A percentile compares a stretch with the other conserved stretches of the same genome.
Evolutionary conservation across 164 flowering plant genomes (phyloP).

Genomic region (Tinospora cordifolia): DNA sequence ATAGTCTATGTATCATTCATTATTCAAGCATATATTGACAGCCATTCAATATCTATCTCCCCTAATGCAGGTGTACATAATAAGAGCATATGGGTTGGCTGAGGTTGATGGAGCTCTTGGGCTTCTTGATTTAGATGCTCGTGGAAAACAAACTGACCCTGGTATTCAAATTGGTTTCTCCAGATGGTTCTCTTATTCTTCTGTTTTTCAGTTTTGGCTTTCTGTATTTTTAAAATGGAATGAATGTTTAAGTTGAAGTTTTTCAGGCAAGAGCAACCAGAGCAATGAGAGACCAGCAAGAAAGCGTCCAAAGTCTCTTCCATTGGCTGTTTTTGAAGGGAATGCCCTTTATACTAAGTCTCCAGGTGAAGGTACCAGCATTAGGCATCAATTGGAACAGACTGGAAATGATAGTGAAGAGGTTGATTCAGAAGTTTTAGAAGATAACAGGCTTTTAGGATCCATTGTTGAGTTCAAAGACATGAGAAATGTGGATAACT

Average conservation of each 20-base stretch:
- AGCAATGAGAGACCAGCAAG: conserved; percentile 7
- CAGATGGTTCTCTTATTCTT: background rate
- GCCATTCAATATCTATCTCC: background rate
- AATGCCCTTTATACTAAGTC: conserved; percentile 14
- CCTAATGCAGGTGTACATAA: conserved; percentile 35
- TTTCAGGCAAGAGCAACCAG: conserved; percentile 9
- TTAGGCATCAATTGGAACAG: conserved; percentile 18
- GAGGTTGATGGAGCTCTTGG: conserved; percentile 47
- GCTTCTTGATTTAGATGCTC: conserved; percentile 30
- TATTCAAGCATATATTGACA: background rate
- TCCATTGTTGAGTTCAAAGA: conserved; percentile 22
- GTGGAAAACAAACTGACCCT: conserved; percentile 15
- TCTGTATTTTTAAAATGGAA: background rate
- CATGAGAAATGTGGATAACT: conserved; percentile 22
- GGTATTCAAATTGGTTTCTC: conserved; percentile 22
- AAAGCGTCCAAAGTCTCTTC: conserved; percentile 23
- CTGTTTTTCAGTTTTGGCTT: background rate
- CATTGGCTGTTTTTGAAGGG: conserved; percentile 16
- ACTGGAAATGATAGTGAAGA: conserved; percentile 29
- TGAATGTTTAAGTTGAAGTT: background rate
- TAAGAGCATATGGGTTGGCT: conserved; percentile 28
- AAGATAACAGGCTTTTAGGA: conserved; percentile 20
- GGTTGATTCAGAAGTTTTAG: conserved; percentile 26
- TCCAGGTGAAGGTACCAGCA: conserved; percentile 1
- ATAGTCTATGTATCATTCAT: background rate